Evolutionary conservation across 139 green algal species (phyloP), one percentile per base, ranked within the genome.

Genomic region (Klebsormidium nitens): DNA sequence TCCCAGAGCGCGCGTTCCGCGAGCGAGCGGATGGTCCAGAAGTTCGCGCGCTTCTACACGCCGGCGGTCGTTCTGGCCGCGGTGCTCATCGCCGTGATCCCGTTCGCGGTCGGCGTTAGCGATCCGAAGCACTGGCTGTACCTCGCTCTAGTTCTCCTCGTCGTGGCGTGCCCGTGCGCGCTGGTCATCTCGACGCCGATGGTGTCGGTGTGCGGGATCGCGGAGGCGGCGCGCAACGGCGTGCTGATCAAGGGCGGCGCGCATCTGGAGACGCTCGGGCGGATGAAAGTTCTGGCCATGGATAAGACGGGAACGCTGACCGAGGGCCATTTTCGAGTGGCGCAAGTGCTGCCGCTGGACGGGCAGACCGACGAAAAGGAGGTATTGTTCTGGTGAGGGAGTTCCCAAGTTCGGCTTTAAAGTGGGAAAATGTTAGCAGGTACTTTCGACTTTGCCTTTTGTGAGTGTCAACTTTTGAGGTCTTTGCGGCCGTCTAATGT

Each of bases 301-400:
- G 89, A 95, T 72, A 95, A 95, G 76, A 91, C 83, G 1, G 89
- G 89, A 47, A 95, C 89, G 26, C 83, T 95, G 5, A 93, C 89
- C 1, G 37, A 79, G 26, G 88, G 88, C 4, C 57, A 57, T 49
- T 91, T 89, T 59, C 28, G 36, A 3, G 70, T 90, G 26, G 49
- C 55, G 8, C 36, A 71, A 23, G 39, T 62, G 59, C 23, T 8
- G 1, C 46, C 61, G 4, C 29, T 74, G n/a, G 50, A 65, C 28
- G 66, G 28, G 8, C 32, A 8, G 32, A 36, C 29, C 28, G 36
- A 1, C 34, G 34, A 36, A 2, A 50, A 46, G 1, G 14, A 63
- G 26, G 49, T 68, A 36, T 50, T 74, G 39, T 2, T 39, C n/a
- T 74, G 66, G 66, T 74, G 6, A 72, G 64, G 23, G 37, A 34